Evolutionary conservation across 2,329 filamentous ascomycete genomes (phyloP).

Genomic region (Polytolypa hystricis): DNA sequence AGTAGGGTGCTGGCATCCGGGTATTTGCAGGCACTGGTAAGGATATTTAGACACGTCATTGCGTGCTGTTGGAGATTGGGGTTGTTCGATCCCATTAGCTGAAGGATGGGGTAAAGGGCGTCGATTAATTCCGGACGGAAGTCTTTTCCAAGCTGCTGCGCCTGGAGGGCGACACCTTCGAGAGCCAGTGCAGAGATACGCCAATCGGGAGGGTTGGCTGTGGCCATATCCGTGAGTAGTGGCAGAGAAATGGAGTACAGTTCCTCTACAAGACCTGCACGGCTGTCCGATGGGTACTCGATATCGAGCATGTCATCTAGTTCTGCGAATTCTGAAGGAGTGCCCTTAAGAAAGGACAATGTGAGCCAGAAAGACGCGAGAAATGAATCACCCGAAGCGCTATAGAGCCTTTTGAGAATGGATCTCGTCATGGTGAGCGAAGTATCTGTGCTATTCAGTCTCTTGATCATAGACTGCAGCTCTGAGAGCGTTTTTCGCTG

Average conservation of each 20-base stretch:
- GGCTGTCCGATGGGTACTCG: slow-evolving; percentile 14
- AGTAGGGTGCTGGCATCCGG: slow-evolving; percentile 63
- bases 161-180: slow-evolving; percentile 68
- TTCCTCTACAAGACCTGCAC: slow-evolving; percentile 32
- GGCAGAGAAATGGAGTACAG: slow-evolving; percentile 34
- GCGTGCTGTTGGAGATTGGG: slow-evolving; percentile 64
- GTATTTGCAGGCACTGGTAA: slow-evolving; percentile 70
- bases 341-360: slow-evolving; percentile 56
- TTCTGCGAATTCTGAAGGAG: slow-evolving; percentile 40
- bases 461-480: slow-evolving; percentile 49
- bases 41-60: slow-evolving; percentile 66
- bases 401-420: slow-evolving; percentile 53
- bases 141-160: slow-evolving; percentile 50
- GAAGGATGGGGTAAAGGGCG: slow-evolving; percentile 78
- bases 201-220: slow-evolving; percentile 48
- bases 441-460: slow-evolving; percentile 38
- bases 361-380: slow-evolving; percentile 72
- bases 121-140: slow-evolving; percentile 86
- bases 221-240: slow-evolving; percentile 27
- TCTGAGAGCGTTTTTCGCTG: slow-evolving; percentile 54
- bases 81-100: slow-evolving; percentile 67
- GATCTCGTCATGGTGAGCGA: slow-evolving; percentile 46
- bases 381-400: slow-evolving; percentile 47
- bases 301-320: slow-evolving; percentile 58
- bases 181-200: slow-evolving; percentile 66